These are phyloP conservation scores for Apiospora saccharicola DNA, from an alignment of 2,329 filamentous ascomycete species.

Conservation along the genomic window DNA sequence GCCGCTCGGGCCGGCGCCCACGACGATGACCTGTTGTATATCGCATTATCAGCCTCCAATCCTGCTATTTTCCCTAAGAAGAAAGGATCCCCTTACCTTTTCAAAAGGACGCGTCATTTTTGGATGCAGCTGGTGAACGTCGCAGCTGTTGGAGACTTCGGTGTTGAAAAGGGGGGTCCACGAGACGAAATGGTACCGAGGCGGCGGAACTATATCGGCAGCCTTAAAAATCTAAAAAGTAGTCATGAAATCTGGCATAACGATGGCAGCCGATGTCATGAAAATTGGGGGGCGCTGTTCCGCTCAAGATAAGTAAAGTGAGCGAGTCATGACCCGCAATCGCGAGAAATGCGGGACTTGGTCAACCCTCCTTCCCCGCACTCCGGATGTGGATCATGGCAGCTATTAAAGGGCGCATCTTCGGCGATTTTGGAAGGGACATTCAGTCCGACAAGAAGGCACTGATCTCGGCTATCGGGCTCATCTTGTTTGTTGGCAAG, in stretches of 20 bases:
- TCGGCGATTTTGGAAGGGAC: neutral
- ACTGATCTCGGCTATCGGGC: neutral
- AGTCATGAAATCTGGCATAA: neutral
- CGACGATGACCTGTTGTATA: conserved; percentile 55
- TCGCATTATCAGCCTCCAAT: too few relatives aligned
- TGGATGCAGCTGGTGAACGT: neutral
- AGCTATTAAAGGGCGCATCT: neutral
- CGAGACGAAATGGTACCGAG: neutral
- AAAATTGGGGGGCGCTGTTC: neutral
- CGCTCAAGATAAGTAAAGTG: neutral
- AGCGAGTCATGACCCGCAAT: conserved; percentile 9
- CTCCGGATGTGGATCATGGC: neutral
- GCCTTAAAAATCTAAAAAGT: neutral
- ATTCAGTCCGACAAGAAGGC: neutral
- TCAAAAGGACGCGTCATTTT: conserved; percentile 40
- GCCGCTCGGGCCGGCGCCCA: conserved; percentile 59
- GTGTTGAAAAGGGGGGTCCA: neutral
- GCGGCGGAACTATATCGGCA: neutral
- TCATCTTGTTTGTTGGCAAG: neutral
- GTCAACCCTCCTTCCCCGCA: neutral
- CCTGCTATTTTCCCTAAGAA: too few relatives aligned
- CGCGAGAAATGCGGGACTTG: conserved; percentile 12
- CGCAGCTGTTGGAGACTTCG: too few relatives aligned
- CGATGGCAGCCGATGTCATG: neutral
- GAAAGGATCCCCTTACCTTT: too few relatives aligned